A percentile compares a stretch with the other conserved stretches of the same genome.
These are phyloP conservation scores for Dactylella cylindrospora DNA, from an alignment of 2,329 filamentous ascomycete genomes.

Conservation along the genomic window DNA sequence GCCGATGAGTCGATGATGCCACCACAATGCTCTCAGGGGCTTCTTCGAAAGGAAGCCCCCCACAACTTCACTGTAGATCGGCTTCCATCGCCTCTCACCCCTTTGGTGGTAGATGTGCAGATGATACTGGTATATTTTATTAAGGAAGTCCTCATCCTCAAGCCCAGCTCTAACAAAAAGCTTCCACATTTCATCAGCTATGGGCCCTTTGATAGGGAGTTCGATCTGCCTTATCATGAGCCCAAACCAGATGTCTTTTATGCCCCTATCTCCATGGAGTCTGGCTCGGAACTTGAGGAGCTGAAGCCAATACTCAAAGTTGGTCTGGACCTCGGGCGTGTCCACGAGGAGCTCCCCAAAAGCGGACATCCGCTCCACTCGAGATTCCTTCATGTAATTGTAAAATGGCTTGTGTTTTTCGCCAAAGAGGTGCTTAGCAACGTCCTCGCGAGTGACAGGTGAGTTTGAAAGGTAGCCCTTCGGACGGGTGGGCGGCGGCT, in stretches of 20 bases:
- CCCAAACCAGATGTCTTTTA: conserved; percentile 46
- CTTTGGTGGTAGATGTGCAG: conserved; percentile 28
- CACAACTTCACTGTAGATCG: conserved; percentile 45
- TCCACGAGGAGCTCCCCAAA: conserved; percentile 46
- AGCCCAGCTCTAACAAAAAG: conserved; percentile 44
- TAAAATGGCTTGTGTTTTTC: conserved; percentile 13
- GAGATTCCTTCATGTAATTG: conserved; percentile 36
- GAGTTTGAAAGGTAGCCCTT: conserved; percentile 22
- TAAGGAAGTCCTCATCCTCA: conserved; percentile 44
- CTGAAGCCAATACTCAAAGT: conserved; percentile 46
- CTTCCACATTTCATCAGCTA: conserved; percentile 46
- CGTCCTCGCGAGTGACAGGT: conserved; percentile 9
- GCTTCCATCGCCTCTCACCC: conserved; percentile 29
- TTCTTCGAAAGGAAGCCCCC: conserved; percentile 41
- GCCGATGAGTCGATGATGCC: conserved; percentile 46
- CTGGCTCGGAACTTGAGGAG: conserved; percentile 46
- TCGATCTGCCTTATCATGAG: conserved; percentile 45
- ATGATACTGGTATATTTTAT: conserved; percentile 45
- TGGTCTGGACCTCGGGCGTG: conserved; percentile 14
- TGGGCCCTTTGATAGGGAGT: conserved; percentile 42
- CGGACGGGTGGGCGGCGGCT: neutral
- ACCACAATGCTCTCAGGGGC: conserved; percentile 28
- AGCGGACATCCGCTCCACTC: conserved; percentile 30
- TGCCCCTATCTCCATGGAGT: conserved; percentile 45
- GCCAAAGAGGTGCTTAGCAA: conserved; percentile 12